phyloP scores from a whole-genome alignment of 2,329 filamentous ascomycete genomes.

The Diaporthe destruens region DNA sequence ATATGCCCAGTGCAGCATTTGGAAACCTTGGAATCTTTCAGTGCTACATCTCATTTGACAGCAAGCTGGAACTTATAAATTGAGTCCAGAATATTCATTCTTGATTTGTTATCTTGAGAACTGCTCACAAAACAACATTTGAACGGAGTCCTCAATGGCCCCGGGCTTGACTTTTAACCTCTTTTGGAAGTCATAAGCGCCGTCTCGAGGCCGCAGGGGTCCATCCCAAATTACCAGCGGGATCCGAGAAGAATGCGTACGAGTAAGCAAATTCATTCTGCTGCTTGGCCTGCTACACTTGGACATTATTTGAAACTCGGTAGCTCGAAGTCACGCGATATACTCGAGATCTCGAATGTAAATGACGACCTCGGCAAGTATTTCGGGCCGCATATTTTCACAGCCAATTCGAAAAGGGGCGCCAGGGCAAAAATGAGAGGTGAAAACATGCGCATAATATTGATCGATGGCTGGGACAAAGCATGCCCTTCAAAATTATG shows the following conservation, averaged over 20 bases:
- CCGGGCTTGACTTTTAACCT: neutral
- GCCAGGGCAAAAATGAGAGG: neutral
- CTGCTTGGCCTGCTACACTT: too few relatives aligned
- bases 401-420: neutral
- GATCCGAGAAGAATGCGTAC: neutral
- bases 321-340: too few relatives aligned
- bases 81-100: neutral
- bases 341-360: too few relatives aligned
- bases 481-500: neutral
- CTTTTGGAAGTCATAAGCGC: conserved; percentile 19
- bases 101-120: neutral
- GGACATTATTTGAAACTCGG: too few relatives aligned
- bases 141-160: neutral
- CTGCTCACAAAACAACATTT: neutral
- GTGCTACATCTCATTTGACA: neutral
- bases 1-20: neutral
- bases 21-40: neutral
- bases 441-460: neutral
- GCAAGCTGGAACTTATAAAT: neutral
- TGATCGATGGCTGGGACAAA: neutral
- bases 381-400: neutral
- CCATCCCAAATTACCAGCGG: too few relatives aligned
- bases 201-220: neutral
- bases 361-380: neutral
- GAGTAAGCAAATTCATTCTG: neutral